These are phyloP conservation scores for Keqinozyma sinolaborantium DNA, from an alignment of 1,139 yeast species.

Conservation along the genomic window DNA sequence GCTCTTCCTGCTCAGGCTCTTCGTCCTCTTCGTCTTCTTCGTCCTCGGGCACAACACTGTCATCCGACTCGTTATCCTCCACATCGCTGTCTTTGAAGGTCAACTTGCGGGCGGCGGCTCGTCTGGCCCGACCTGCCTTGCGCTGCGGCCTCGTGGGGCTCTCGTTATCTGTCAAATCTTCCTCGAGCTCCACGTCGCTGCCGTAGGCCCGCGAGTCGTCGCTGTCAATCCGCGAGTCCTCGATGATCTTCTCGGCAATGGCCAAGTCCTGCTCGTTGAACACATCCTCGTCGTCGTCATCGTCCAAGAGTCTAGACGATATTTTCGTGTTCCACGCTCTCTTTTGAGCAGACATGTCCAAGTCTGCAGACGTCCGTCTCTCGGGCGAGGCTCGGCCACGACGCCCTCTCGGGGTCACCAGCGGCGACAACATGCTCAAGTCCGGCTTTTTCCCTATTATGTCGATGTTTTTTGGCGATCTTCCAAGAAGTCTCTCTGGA, in stretches of 20 bases:
- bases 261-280: constrained; percentile 33
- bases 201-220: constrained; percentile 17
- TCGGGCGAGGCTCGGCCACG: constrained; percentile 45
- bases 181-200: constrained; percentile 30
- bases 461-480: constrained; percentile 23
- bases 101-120: constrained; percentile 1
- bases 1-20: constrained; percentile 3
- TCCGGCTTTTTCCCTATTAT: constrained; percentile 10
- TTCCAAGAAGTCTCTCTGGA: constrained; percentile 1
- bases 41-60: background rate
- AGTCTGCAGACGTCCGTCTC: constrained; percentile 34
- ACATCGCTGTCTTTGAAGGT: constrained; percentile 3
- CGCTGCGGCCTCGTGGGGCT: constrained; percentile 1
- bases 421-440: constrained; percentile 19
- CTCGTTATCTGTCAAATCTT: constrained; percentile 14
- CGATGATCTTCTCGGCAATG: constrained; percentile 43
- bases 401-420: constrained; percentile 39
- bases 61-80: constrained; percentile 2
- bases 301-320: constrained; percentile 30
- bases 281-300: constrained; percentile 28
- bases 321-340: constrained; percentile 36
- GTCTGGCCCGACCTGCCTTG: constrained; percentile 1
- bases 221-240: constrained; percentile 18
- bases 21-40: constrained; percentile 1
- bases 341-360: constrained; percentile 50